Percentiles rank a stretch among this genome's conserved stretches.
Conservation (phyloP, 371 early-diverging fungal genomes). For the Apophysomyces variabilis region DNA sequence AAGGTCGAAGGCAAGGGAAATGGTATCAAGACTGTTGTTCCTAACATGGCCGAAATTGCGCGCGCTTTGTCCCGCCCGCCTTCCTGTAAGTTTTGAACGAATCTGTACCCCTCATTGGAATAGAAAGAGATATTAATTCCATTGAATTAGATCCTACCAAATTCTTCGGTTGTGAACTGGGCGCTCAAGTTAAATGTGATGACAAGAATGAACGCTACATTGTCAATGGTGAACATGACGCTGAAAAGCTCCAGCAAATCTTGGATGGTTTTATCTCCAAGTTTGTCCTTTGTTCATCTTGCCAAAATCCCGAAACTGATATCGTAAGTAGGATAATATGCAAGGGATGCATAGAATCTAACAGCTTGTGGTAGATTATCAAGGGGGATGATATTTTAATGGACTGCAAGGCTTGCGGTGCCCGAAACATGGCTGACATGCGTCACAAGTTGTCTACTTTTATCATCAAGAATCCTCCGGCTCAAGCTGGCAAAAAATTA, state of each 20-base stretch:
- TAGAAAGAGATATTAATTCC: not conserved
- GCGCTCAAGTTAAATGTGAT: slow-evolving; percentile 93
- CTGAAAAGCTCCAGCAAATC: slow-evolving; percentile 84
- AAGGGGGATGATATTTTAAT: slow-evolving; percentile 77
- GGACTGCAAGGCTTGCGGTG: slow-evolving; percentile 95
- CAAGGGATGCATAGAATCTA: slow-evolving; percentile 10
- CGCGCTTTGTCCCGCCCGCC: slow-evolving; percentile 93
- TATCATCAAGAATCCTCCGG: slow-evolving; percentile 94
- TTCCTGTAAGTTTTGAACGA: slow-evolving; percentile 56
- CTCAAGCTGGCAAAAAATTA: slow-evolving; percentile 58
- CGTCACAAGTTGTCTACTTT: slow-evolving; percentile 88
- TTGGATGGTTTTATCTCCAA: slow-evolving; percentile 96
- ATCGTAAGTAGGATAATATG: slow-evolving; percentile 52
- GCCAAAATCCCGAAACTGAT: slow-evolving; percentile 99
- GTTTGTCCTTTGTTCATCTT: slow-evolving; percentile 96
- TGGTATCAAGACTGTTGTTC: slow-evolving; percentile 98
- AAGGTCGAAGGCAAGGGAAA: slow-evolving; percentile 99
- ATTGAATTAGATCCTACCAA: slow-evolving; percentile 74
- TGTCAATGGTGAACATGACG: slow-evolving; percentile 97
- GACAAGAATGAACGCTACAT: slow-evolving; percentile 94
- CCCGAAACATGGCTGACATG: slow-evolving; percentile 84
- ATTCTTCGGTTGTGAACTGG: slow-evolving; percentile 97
- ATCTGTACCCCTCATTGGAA: not conserved
- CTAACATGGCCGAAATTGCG: slow-evolving; percentile 97
- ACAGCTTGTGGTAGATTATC: slow-evolving; percentile 51